A percentile compares a stretch with the other conserved stretches of the same genome.
Evolutionary conservation across 352 stramenopile species (phyloP).

Genomic region (Pythium biforme): DNA sequence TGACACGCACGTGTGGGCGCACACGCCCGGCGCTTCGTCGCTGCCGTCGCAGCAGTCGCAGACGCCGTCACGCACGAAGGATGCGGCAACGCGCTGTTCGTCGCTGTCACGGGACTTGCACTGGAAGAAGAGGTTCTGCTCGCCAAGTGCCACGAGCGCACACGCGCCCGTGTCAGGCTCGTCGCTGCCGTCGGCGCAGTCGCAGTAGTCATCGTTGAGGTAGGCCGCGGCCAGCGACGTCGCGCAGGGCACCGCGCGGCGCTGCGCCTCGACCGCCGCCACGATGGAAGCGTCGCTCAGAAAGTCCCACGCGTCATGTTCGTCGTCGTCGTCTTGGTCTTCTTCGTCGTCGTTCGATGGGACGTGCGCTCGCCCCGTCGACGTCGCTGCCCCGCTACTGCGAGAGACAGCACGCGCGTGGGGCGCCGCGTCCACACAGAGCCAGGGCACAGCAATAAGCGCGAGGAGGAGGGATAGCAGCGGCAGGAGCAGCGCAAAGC

Average conservation of each 20-base stretch:
- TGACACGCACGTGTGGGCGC: slow-evolving; percentile 41
- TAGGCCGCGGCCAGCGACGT: slow-evolving; percentile 30
- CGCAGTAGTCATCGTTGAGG: slow-evolving; percentile 94
- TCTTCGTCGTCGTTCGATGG: slow-evolving; percentile 15
- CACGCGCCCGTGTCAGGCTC: slow-evolving; percentile 86
- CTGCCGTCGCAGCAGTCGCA: slow-evolving; percentile 98
- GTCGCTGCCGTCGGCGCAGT: slow-evolving; percentile 91
- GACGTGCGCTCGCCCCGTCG: neutral
- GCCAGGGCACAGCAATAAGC: neutral
- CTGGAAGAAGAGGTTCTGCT: slow-evolving; percentile 30
- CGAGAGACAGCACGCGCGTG: neutral
- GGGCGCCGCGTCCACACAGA: neutral
- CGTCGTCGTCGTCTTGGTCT: slow-evolving; percentile 46
- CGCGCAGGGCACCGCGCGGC: slow-evolving; percentile 28
- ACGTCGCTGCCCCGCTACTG: neutral
- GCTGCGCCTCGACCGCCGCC: slow-evolving; percentile 18
- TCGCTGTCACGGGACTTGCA: slow-evolving; percentile 25
- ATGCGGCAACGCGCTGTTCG: slow-evolving; percentile 40
- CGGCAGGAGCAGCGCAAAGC: slow-evolving; percentile 4
- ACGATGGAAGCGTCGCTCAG: slow-evolving; percentile 51
- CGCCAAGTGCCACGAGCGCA: slow-evolving; percentile 28
- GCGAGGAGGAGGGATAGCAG: slow-evolving; percentile 5
- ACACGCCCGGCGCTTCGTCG: slow-evolving; percentile 72
- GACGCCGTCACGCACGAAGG: slow-evolving; percentile 89
- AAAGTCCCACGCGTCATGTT: slow-evolving; percentile 65